Conservation (phyloP, 768 basidiomycete species). For the Myochromella boudieri region DNA sequence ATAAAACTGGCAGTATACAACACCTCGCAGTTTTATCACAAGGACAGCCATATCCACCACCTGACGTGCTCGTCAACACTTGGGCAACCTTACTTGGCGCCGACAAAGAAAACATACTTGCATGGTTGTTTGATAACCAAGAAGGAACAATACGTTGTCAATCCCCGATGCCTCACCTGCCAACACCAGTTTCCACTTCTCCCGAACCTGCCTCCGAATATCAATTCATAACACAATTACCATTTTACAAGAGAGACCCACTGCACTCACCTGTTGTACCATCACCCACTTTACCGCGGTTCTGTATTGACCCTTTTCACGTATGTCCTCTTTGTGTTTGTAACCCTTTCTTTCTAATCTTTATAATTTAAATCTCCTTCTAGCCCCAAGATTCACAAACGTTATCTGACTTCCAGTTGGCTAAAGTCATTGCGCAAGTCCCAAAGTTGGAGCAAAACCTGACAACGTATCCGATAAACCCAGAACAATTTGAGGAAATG, state of each 20-base stretch:
- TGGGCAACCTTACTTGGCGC: constrained; percentile 31
- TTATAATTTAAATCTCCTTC: not conserved
- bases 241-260: constrained; percentile 17
- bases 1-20: constrained; percentile 18
- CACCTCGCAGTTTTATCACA: constrained; percentile 23
- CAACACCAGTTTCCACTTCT: constrained; percentile 23
- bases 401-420: constrained; percentile 10
- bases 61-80: constrained; percentile 24
- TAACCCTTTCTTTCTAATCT: not conserved
- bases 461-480: constrained; percentile 1
- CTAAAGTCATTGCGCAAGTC: constrained; percentile 23
- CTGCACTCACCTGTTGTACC: constrained; percentile 18
- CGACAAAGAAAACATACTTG: constrained; percentile 19
- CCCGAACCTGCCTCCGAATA: constrained; percentile 19
- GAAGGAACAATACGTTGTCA: not conserved
- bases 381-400: constrained; percentile 15
- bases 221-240: too few relatives aligned
- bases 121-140: constrained; percentile 19
- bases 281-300: not conserved
- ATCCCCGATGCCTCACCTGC: constrained; percentile 17
- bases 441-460: constrained; percentile 6
- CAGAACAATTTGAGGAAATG: constrained; percentile 18
- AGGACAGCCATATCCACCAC: constrained; percentile 22
- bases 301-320: constrained; percentile 1
- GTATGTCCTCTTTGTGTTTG: constrained; percentile 3